A percentile compares a stretch with the other conserved stretches of the same genome.
Conservation (phyloP, 2,329 filamentous ascomycete genomes). For the Ophiostoma fasciatum region DNA sequence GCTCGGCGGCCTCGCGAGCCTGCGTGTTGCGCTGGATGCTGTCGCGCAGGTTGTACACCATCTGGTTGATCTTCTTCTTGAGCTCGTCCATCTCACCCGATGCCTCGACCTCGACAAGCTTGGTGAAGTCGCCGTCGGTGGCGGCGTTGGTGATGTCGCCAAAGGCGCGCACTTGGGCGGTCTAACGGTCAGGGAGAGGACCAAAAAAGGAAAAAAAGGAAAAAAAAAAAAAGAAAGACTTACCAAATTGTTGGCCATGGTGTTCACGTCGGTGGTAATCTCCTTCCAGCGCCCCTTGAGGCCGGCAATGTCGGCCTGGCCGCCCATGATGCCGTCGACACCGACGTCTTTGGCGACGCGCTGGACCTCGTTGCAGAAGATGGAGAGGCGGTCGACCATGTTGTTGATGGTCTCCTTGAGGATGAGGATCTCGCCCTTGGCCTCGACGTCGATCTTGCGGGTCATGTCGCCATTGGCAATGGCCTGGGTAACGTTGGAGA, state of each 20-base stretch:
- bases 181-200: slow-evolving; percentile 39
- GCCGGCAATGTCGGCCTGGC: slow-evolving; percentile 85
- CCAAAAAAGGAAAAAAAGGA: not conserved
- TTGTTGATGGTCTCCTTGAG: slow-evolving; percentile 96
- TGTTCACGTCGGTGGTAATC: slow-evolving; percentile 93
- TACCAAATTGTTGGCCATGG: slow-evolving; percentile 60
- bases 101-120: slow-evolving; percentile 90
- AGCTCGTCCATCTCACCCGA: slow-evolving; percentile 98
- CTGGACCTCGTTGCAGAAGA: slow-evolving; percentile 93
- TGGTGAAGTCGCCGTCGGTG: slow-evolving; percentile 93
- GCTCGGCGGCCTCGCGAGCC: slow-evolving; percentile 78
- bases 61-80: slow-evolving; percentile 98
- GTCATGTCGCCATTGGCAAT: slow-evolving; percentile 94
- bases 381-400: slow-evolving; percentile 91
- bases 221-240: slow-evolving; percentile 13
- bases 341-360: slow-evolving; percentile 92
- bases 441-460: slow-evolving; percentile 88
- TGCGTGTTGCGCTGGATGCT: slow-evolving; percentile 95
- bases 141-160: slow-evolving; percentile 97
- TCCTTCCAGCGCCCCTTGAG: slow-evolving; percentile 95
- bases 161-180: slow-evolving; percentile 93
- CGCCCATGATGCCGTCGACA: slow-evolving; percentile 96
- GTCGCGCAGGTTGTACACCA: slow-evolving; percentile 91
- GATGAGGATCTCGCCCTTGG: slow-evolving; percentile 85
- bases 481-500: slow-evolving; percentile 85